Conservation (phyloP, 306 rosid species). For the Alnus rubra region DNA sequence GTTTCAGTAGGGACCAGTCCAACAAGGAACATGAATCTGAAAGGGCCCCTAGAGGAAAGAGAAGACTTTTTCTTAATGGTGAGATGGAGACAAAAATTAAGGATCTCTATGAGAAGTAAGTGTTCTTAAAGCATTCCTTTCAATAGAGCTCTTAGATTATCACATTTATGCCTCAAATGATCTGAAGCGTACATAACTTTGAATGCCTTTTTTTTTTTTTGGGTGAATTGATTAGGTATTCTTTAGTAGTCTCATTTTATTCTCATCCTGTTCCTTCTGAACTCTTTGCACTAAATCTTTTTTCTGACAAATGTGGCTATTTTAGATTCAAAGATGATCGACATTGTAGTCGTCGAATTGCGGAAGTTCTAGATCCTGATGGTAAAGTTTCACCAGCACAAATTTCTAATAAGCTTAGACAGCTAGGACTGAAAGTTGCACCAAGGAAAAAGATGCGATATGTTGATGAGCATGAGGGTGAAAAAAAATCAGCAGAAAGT, state of each 20-base stretch:
- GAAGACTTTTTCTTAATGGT: conserved; percentile 58
- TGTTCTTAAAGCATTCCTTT: background rate
- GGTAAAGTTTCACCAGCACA: conserved; percentile 68
- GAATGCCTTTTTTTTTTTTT: conserved; percentile 1
- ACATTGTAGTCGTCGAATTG: conserved; percentile 64
- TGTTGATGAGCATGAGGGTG: conserved; percentile 39
- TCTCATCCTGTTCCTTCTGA: conserved; percentile 7
- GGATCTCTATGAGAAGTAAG: conserved; percentile 80
- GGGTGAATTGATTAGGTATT: conserved; percentile 1
- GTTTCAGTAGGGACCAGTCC: conserved; percentile 50
- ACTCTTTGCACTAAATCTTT: conserved; percentile 13
- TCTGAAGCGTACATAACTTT: conserved; percentile 1
- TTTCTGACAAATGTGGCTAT: conserved; percentile 21
- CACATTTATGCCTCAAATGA: background rate
- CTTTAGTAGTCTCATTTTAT: background rate
- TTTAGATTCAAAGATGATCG: conserved; percentile 69
- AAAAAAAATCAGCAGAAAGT: conserved; percentile 21
- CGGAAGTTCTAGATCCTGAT: conserved; percentile 67
- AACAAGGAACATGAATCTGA: conserved; percentile 36
- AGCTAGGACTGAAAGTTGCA: conserved; percentile 57
- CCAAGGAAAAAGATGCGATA: conserved; percentile 46
- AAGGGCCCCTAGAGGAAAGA: conserved; percentile 56
- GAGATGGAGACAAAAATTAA: conserved; percentile 65
- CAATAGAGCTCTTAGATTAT: background rate
- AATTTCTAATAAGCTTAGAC: conserved; percentile 67